Conservation (phyloP, 208 protist genomes). For the Angomonas ambiguus region DNA sequence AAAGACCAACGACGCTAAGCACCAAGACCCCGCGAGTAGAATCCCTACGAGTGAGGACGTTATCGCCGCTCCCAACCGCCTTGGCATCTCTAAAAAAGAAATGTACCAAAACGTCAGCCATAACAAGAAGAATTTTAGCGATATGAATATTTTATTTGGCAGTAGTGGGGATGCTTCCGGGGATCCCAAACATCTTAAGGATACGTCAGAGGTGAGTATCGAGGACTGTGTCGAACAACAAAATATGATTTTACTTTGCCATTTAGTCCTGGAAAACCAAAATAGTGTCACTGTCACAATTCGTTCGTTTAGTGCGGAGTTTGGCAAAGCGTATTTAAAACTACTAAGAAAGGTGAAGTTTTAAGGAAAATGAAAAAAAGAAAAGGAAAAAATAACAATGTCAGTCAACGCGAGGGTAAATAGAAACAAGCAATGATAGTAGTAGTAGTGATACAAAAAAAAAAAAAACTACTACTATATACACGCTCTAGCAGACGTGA, state of each 20-base stretch:
- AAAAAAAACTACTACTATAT: too few species aligned
- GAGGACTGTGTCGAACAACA: background rate
- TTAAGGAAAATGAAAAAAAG: background rate
- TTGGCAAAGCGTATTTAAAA: conserved; percentile 6
- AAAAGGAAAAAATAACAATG: background rate
- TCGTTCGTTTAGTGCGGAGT: conserved; percentile 1
- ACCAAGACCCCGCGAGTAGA: too few species aligned
- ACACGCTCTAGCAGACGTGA: too few species aligned
- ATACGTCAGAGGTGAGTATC: background rate
- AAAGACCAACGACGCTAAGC: too few species aligned
- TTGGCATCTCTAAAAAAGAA: background rate
- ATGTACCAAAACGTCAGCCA: background rate
- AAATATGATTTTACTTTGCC: background rate
- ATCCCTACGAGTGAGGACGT: too few species aligned
- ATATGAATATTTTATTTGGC: background rate
- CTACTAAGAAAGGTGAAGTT: background rate
- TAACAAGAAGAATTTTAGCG: background rate
- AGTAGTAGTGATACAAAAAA: too few species aligned
- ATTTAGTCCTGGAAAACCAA: background rate
- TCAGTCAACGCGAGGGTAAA: background rate
- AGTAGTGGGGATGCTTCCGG: background rate
- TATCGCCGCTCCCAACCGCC: background rate
- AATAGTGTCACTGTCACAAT: background rate
- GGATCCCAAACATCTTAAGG: background rate
- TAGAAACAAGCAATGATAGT: too few species aligned